A percentile compares a stretch with the other conserved stretches of the same genome.
Conservation (phyloP, 495 filamentous ascomycete species). For the Xylaria palmicola region DNA sequence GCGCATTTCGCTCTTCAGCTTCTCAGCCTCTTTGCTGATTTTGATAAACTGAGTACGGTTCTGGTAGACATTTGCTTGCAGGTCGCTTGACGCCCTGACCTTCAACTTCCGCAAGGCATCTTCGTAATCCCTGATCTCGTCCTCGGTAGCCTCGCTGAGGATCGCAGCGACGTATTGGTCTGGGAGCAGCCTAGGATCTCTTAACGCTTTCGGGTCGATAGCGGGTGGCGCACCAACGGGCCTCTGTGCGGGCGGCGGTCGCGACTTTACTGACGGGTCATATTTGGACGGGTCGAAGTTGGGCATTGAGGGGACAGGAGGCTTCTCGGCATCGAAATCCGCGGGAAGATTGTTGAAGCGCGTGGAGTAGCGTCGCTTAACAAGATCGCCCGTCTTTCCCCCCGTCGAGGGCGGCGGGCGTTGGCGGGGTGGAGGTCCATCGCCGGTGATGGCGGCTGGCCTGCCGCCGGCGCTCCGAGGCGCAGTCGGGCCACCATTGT, state of each 20-base stretch:
- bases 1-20: conserved; percentile 94
- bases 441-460: conserved; percentile 24
- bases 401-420: conserved; percentile 42
- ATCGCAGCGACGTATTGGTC: conserved; percentile 76
- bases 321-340: conserved; percentile 62
- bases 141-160: conserved; percentile 88
- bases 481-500: conserved; percentile 31
- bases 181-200: conserved; percentile 75
- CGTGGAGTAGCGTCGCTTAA: conserved; percentile 91
- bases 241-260: conserved; percentile 46
- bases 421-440: conserved; percentile 36
- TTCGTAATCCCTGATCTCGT: conserved; percentile 86
- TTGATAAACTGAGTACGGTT: conserved; percentile 99
- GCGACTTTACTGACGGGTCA: conserved; percentile 45
- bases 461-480: conserved; percentile 35
- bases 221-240: conserved; percentile 45
- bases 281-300: conserved; percentile 51
- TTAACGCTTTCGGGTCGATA: conserved; percentile 67
- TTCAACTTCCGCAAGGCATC: conserved; percentile 72
- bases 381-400: conserved; percentile 78
- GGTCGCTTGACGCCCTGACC: conserved; percentile 77
- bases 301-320: conserved; percentile 65
- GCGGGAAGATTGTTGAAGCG: conserved; percentile 73
- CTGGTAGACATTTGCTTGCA: conserved; percentile 96
- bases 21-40: conserved; percentile 98